phyloP scores from a whole-genome alignment of 2,329 filamentous ascomycete species.

The Plectosphaerella sp. region DNA sequence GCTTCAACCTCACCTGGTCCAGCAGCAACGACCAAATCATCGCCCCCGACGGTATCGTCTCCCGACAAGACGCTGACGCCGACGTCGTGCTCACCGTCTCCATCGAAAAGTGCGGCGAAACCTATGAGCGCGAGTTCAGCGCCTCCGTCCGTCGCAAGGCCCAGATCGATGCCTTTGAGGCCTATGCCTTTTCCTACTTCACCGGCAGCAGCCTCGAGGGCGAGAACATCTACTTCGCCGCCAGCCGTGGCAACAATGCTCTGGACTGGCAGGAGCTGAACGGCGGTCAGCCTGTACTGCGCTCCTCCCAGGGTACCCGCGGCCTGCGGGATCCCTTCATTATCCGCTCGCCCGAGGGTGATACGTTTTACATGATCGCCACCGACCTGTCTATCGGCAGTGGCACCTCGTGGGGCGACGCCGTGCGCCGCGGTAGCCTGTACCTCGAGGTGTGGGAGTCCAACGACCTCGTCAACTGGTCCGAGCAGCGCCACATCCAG shows the following conservation, averaged over 20 bases:
- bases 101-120: constrained; percentile 15
- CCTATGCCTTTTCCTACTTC: constrained; percentile 49
- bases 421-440: constrained; percentile 40
- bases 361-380: constrained; percentile 46
- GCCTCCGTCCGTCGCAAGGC: constrained; percentile 28
- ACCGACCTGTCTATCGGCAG: constrained; percentile 51
- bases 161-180: constrained; percentile 28
- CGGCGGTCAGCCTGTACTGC: constrained; percentile 37
- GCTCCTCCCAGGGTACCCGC: constrained; percentile 39
- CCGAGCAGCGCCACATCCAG: constrained; percentile 41
- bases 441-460: constrained; percentile 52
- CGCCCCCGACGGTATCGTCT: constrained; percentile 27
- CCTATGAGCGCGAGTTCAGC: constrained; percentile 22
- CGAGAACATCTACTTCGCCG: constrained; percentile 49
- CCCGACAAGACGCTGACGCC: constrained; percentile 18
- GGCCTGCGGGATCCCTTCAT: constrained; percentile 50
- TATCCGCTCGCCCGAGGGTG: constrained; percentile 43
- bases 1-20: constrained; percentile 26
- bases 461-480: constrained; percentile 44
- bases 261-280: constrained; percentile 47
- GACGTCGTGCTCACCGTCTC: constrained; percentile 29
- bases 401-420: constrained; percentile 45
- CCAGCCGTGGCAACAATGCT: constrained; percentile 47
- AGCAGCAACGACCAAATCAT: constrained; percentile 28
- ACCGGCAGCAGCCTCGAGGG: constrained; percentile 36